These are phyloP conservation scores for Mycena metata DNA, from an alignment of 768 basidiomycete species.

Conservation along the genomic window DNA sequence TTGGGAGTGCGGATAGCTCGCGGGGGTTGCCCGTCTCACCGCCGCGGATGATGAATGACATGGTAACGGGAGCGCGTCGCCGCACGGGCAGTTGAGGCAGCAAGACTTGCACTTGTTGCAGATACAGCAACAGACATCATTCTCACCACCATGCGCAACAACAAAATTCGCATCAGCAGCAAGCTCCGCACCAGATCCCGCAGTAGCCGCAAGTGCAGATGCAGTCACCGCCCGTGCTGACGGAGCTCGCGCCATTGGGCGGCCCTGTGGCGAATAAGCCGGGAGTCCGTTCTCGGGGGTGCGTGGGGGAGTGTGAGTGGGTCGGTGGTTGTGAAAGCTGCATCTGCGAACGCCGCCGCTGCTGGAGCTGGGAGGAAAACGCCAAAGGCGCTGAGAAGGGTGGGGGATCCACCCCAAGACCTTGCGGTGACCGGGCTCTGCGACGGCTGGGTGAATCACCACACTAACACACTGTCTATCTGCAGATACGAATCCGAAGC, in stretches of 20 bases:
- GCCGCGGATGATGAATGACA: slow-evolving; percentile 53
- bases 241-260: slow-evolving; percentile 78
- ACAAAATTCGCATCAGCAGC: too few relatives aligned
- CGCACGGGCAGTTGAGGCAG: slow-evolving; percentile 34
- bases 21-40: slow-evolving; percentile 59
- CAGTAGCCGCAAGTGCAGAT: too few relatives aligned
- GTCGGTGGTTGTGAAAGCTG: slow-evolving; percentile 60
- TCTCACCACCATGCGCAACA: not conserved
- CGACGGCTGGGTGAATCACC: too few relatives aligned
- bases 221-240: slow-evolving; percentile 51
- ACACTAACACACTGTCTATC: too few relatives aligned
- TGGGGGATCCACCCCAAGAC: too few relatives aligned
- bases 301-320: slow-evolving; percentile 76
- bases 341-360: slow-evolving; percentile 43
- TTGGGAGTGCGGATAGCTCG: slow-evolving; percentile 47
- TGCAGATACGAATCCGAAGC: too few relatives aligned
- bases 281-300: slow-evolving; percentile 65
- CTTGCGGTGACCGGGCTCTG: too few relatives aligned
- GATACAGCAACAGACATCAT: slow-evolving; percentile 30
- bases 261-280: slow-evolving; percentile 63
- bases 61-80: slow-evolving; percentile 22
- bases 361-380: slow-evolving; percentile 11
- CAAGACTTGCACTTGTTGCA: slow-evolving; percentile 28
- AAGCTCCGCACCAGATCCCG: not conserved
- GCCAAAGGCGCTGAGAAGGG: too few relatives aligned